A percentile compares a stretch with the other conserved stretches of the same genome.
phyloP scores from a whole-genome alignment of 345 rosid genomes.

The Rhodamnia argentea region DNA sequence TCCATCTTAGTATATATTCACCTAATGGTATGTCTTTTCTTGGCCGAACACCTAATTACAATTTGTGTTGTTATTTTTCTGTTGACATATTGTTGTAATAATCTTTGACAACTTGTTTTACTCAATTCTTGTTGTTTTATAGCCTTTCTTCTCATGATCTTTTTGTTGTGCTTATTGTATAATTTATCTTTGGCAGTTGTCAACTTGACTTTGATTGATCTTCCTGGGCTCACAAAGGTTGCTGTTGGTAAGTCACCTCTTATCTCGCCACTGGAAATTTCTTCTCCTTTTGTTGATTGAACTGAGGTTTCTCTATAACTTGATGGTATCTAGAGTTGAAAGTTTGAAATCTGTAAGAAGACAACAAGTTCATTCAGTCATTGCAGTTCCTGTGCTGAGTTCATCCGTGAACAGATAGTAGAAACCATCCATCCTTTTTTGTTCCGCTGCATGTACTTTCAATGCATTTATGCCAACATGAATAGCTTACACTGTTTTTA shows the following conservation, averaged over 20 bases:
- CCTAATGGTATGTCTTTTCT: slow-evolving; percentile 48
- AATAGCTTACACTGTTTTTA: not conserved
- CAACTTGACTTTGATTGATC: slow-evolving; percentile 92
- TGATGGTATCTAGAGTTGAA: not conserved
- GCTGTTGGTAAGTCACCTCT: slow-evolving; percentile 71
- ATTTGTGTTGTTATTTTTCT: not conserved
- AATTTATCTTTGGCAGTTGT: slow-evolving; percentile 57
- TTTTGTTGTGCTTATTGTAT: not conserved
- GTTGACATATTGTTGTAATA: not conserved
- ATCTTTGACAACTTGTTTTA: not conserved
- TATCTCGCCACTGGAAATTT: not conserved
- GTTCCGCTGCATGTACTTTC: not conserved
- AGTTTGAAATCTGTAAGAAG: not conserved
- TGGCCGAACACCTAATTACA: not conserved
- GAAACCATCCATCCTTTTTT: not conserved
- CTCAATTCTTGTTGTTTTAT: not conserved
- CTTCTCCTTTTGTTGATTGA: not conserved
- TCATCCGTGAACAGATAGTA: not conserved
- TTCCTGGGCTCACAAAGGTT: slow-evolving; percentile 98
- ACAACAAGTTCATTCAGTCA: not conserved
- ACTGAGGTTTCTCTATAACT: not conserved
- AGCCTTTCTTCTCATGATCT: not conserved
- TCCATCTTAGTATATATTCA: slow-evolving; percentile 95
- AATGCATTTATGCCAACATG: not conserved
- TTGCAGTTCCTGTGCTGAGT: not conserved